Conservation (phyloP, 176 grass and related monocot species). For the Tillandsia leiboldiana region DNA sequence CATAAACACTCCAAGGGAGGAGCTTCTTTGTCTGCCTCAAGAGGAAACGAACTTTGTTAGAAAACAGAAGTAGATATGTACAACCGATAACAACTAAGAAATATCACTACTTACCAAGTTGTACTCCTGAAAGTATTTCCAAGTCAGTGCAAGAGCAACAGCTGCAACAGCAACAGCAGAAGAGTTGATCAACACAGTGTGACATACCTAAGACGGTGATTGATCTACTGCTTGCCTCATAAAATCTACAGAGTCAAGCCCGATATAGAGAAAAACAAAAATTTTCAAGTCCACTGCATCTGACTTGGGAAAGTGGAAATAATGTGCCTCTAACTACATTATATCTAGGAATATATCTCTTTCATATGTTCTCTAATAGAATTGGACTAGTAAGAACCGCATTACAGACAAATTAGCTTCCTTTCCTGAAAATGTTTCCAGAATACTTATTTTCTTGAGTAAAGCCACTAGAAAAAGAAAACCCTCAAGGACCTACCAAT, state of each 20-base stretch:
- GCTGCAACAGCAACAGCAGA: conserved; percentile 33
- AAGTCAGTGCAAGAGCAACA: conserved; percentile 55
- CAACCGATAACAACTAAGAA: not conserved
- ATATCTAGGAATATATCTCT: too few relatives aligned
- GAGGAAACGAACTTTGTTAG: conserved; percentile 14
- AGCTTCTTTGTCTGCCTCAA: conserved; percentile 40
- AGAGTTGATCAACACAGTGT: not conserved
- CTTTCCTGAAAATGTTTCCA: too few relatives aligned
- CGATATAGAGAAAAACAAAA: too few relatives aligned
- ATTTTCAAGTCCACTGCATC: too few relatives aligned
- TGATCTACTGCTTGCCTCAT: not conserved
- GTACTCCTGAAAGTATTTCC: conserved; percentile 59
- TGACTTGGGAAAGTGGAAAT: too few relatives aligned
- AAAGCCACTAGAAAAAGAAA: not conserved
- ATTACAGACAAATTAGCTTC: too few relatives aligned
- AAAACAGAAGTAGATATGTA: not conserved
- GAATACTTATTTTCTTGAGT: not conserved
- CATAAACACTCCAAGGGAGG: conserved; percentile 49
- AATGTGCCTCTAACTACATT: too few relatives aligned
- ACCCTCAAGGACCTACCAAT: not conserved
- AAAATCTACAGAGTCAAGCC: too few relatives aligned
- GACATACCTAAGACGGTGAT: not conserved
- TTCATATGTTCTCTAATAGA: too few relatives aligned
- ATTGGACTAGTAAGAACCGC: too few relatives aligned
- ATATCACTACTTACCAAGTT: conserved; percentile 32